Base-by-base conservation (phyloP, 2,329 filamentous ascomycete species). In the Cyanodermella asteris region DNA sequence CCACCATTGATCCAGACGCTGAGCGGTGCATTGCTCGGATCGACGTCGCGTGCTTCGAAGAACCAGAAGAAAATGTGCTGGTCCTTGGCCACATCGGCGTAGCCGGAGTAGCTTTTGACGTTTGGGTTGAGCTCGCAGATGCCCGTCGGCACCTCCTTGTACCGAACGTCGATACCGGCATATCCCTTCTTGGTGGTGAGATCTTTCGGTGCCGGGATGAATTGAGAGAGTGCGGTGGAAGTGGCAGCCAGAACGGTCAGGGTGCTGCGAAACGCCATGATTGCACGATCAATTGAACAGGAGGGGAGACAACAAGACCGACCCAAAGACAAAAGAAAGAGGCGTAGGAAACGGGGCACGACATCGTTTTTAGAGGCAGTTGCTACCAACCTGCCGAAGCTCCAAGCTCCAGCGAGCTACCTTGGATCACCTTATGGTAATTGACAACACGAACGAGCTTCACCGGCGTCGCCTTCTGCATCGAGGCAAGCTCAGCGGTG, bases 91-190 rank as follows among this genome's bases (percentile, higher is more conserved):
- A 64, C 49, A 35, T 64, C 60, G 8, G 61, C 53, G 34, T 65
- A 65, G 14, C 13, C 61, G 2, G 57, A 55, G 35, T 56, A 65
- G 15, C 55, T 61, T 34, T 64, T 64, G 12, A 65, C 59, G 15
- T 54, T 51, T 2, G 58, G 58, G 11, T 61, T 58, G 3, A 59
- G 51, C 43, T 67, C 61, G 34, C 61, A 65, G 28, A 63, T 62
- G 4, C 61, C 61, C 4, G 53, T 35, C 0, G 54, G 52, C 10
- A 58, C 60, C 38, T 65, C 47, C 40, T 68, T 68, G 41, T 64
- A 68, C 11, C 61, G 57, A 28, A 68, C 61, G 13, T 53, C 55
- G 31, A 61, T 45, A 28, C 54, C 54, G 28, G 51, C 45, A 26
- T 50, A 50, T 7, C 55, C 56, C 27, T 46, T 44, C 17, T 46